Conservation (phyloP, 345 rosid genomes). For the Arabis hirsuta region DNA sequence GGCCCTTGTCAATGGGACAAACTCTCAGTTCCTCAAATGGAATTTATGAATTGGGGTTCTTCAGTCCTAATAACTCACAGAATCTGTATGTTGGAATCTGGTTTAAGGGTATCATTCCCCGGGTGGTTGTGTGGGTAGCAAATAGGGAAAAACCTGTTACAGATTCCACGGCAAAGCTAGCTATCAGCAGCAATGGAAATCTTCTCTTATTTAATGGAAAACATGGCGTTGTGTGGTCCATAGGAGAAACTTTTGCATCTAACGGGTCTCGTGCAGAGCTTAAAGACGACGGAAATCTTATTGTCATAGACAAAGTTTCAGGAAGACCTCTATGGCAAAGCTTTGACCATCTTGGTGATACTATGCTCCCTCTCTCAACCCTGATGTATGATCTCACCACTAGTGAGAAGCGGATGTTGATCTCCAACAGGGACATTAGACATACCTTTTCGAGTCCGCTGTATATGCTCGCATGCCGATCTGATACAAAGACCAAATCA, state of each 20-base stretch:
- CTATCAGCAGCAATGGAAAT: constrained; percentile 38
- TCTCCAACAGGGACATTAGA: too few species aligned
- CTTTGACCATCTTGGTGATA: constrained; percentile 43
- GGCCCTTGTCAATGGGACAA: constrained; percentile 36
- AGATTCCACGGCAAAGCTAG: constrained; percentile 27
- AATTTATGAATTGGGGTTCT: constrained; percentile 48
- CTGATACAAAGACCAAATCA: too few species aligned
- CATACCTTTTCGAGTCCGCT: too few species aligned
- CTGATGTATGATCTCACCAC: constrained; percentile 29
- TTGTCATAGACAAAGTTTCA: constrained; percentile 46
- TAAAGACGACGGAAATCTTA: constrained; percentile 59
- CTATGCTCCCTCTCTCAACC: constrained; percentile 32
- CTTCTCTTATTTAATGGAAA: constrained; percentile 29
- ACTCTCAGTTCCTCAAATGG: constrained; percentile 35
- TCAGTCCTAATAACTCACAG: constrained; percentile 24
- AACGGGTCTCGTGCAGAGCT: constrained; percentile 52
- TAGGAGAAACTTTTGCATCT: background rate
- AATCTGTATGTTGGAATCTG: constrained; percentile 49
- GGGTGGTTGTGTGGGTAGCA: constrained; percentile 54
- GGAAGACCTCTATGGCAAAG: constrained; percentile 38
- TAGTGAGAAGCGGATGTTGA: constrained; percentile 12
- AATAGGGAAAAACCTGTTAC: constrained; percentile 48
- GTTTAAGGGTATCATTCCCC: constrained; percentile 34
- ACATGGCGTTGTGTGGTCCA: constrained; percentile 41
- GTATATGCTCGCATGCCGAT: too few species aligned